Conservation (phyloP, 2,329 filamentous ascomycete species). For the Neofusicoccum cordaticola region DNA sequence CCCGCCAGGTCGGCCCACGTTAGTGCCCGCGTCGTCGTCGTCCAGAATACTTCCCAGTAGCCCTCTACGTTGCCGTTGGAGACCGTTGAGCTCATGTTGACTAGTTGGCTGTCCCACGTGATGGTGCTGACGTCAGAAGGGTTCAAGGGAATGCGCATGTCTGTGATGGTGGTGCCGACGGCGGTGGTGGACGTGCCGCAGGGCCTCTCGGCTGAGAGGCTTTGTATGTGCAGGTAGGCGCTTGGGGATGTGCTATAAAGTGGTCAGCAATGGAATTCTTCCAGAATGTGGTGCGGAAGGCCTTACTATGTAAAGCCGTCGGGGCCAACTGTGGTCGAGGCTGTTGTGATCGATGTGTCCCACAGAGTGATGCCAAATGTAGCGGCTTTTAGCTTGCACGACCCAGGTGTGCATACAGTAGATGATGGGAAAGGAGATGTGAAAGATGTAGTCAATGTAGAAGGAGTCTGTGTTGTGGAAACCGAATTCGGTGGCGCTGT, state of each 20-base stretch:
- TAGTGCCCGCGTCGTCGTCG: neutral
- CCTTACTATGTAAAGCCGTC: no score
- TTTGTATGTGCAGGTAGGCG: neutral
- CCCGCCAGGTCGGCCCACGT: neutral
- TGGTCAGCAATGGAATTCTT: no score
- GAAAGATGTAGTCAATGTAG: neutral
- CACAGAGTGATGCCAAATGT: neutral
- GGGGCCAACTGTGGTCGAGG: no score
- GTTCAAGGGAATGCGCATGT: neutral
- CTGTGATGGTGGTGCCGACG: neutral
- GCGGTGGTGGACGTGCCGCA: neutral
- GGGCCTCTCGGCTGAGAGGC: neutral
- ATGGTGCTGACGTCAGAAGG: constrained; percentile 5
- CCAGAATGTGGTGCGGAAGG: no score
- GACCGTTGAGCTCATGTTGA: neutral
- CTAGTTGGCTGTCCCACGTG: neutral
- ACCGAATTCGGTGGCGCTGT: neutral
- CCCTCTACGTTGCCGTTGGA: no score
- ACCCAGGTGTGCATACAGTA: neutral
- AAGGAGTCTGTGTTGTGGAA: neutral
- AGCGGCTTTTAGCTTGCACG: neutral
- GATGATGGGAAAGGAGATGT: neutral
- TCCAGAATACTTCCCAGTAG: neutral
- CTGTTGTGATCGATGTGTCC: neutral
- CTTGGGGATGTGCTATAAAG: neutral